Conservation (phyloP, 2,329 filamentous ascomycete genomes). For the Dactylellina sp. region DNA sequence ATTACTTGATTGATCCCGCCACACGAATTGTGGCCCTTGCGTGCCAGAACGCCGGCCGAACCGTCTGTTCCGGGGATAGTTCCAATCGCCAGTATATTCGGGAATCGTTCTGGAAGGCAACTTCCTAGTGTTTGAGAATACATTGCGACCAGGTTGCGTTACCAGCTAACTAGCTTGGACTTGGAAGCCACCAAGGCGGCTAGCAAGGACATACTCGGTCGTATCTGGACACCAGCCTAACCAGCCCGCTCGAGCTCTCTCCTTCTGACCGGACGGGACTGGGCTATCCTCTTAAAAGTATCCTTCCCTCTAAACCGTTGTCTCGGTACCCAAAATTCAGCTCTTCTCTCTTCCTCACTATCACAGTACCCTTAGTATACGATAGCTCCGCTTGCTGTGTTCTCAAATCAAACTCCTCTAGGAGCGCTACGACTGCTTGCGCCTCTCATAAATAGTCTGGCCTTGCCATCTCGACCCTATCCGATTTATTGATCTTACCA, state of each 20-base stretch:
- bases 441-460: conserved; percentile 39
- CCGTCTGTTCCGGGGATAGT: conserved; percentile 37
- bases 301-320: conserved; percentile 48
- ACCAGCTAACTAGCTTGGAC: conserved; percentile 55
- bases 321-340: conserved; percentile 53
- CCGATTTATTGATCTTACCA: conserved; percentile 34
- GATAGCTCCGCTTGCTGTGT: conserved; percentile 46
- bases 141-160: conserved; percentile 57
- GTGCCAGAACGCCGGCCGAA: conserved; percentile 31
- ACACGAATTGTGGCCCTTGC: conserved; percentile 18
- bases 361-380: conserved; percentile 29
- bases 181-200: conserved; percentile 56
- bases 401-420: conserved; percentile 28
- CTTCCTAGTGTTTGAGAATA: conserved; percentile 56
- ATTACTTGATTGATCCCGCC: conserved; percentile 32
- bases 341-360: conserved; percentile 35
- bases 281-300: conserved; percentile 54
- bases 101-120: conserved; percentile 57
- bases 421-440: conserved; percentile 22
- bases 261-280: conserved; percentile 50
- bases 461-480: conserved; percentile 32
- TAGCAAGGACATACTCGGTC: conserved; percentile 55
- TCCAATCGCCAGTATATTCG: conserved; percentile 41
- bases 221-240: conserved; percentile 56
- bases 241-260: conserved; percentile 55